Conservation (phyloP, 768 basidiomycete genomes). For the Clathrus columnatus region DNA sequence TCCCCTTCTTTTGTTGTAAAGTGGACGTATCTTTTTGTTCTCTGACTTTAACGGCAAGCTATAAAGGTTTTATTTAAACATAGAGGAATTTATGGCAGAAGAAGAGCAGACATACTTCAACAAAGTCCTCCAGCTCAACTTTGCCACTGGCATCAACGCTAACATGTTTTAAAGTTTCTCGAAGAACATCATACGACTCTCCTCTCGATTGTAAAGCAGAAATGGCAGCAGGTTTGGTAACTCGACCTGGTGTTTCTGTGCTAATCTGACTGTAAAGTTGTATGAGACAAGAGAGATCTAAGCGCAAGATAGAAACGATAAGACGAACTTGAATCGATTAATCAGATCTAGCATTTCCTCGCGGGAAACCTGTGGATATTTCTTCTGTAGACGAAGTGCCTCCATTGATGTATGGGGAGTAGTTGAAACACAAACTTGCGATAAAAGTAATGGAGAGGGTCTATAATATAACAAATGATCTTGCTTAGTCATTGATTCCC, state of each 20-base stretch:
- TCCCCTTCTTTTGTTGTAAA: slow-evolving; percentile 66
- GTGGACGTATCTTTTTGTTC: slow-evolving; percentile 22
- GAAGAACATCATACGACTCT: slow-evolving; percentile 82
- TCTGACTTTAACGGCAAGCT: slow-evolving; percentile 78
- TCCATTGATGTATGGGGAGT: slow-evolving; percentile 43
- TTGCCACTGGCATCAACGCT: slow-evolving; percentile 92
- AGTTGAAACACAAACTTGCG: background rate
- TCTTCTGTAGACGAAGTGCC: slow-evolving; percentile 79
- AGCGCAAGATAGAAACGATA: slow-evolving; percentile 4
- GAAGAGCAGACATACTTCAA: slow-evolving; percentile 57
- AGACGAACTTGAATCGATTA: slow-evolving; percentile 88
- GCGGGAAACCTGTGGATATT: slow-evolving; percentile 82
- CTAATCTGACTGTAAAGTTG: slow-evolving; percentile 46
- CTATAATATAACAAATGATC: background rate
- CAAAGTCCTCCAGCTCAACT: slow-evolving; percentile 96
- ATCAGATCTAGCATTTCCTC: slow-evolving; percentile 95
- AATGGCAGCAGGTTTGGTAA: slow-evolving; percentile 76
- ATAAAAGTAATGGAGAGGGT: background rate
- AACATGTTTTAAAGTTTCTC: slow-evolving; percentile 89
- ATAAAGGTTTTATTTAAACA: background rate
- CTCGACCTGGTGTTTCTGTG: slow-evolving; percentile 73
- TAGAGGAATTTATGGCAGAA: background rate
- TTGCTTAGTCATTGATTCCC: background rate
- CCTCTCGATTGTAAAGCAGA: slow-evolving; percentile 71
- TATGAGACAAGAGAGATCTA: slow-evolving; percentile 9